phyloP scores from a whole-genome alignment of 2,329 filamentous ascomycete species.

The Diaporthe vexans region DNA sequence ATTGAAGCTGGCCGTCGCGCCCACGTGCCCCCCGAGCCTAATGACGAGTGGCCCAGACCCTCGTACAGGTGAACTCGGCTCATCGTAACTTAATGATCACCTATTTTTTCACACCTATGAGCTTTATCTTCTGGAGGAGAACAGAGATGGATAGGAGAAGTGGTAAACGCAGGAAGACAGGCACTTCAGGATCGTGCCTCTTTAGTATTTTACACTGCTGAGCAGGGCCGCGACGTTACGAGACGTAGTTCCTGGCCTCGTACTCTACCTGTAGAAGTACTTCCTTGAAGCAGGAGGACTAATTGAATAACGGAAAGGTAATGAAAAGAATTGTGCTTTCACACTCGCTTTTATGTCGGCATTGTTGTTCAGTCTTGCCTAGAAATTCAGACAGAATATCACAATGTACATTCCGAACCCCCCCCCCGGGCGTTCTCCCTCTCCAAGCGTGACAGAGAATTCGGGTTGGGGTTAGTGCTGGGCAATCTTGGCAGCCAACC shows the following conservation, averaged over 20 bases:
- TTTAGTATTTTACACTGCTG: conserved; percentile 1
- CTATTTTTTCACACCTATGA: background rate
- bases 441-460: too few species aligned
- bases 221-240: background rate
- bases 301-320: background rate
- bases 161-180: background rate
- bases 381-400: too few species aligned
- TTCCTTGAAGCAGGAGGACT: background rate
- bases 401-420: too few species aligned
- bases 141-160: background rate
- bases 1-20: background rate
- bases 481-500: background rate
- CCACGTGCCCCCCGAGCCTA: background rate
- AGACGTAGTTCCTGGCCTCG: background rate
- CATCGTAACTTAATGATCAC: background rate
- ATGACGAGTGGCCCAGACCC: conserved; percentile 21
- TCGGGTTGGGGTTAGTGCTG: background rate
- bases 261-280: background rate
- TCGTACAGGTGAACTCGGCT: conserved; percentile 1
- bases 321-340: background rate
- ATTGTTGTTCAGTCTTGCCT: background rate
- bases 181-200: background rate
- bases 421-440: too few species aligned
- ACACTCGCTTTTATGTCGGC: background rate
- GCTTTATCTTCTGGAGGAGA: background rate